Conservation (phyloP, 805 yeast genomes). For the Yarrowia bubula region DNA sequence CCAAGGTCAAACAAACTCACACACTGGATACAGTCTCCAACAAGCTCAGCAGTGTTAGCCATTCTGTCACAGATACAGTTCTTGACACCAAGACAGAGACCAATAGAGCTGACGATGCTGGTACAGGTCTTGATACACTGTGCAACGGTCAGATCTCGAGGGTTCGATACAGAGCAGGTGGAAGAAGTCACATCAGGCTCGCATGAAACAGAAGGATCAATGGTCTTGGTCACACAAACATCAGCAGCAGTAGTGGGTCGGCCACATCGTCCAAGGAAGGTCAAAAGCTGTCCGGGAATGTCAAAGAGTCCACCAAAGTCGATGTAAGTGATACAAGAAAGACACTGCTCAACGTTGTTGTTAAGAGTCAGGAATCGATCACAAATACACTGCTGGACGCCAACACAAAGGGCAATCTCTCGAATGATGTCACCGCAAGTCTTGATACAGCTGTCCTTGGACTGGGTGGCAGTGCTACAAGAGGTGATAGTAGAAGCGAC, state of each 20-base stretch:
- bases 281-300: background rate
- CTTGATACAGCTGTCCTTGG: background rate
- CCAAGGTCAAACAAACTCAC: background rate
- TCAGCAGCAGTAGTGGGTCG: background rate
- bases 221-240: background rate
- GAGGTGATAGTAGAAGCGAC: background rate
- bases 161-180: background rate
- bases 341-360: background rate
- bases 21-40: constrained; percentile 12
- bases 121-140: background rate
- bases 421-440: background rate
- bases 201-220: background rate
- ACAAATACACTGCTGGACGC: background rate
- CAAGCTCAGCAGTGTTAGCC: background rate
- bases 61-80: background rate
- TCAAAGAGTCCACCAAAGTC: background rate
- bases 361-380: background rate
- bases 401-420: background rate
- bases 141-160: background rate
- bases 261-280: background rate
- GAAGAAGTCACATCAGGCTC: background rate
- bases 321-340: background rate
- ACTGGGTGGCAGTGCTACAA: background rate
- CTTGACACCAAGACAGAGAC: background rate
- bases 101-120: background rate